phyloP scores from a whole-genome alignment of 495 filamentous ascomycete species.

The Penicillium macrosclerotiorum region DNA sequence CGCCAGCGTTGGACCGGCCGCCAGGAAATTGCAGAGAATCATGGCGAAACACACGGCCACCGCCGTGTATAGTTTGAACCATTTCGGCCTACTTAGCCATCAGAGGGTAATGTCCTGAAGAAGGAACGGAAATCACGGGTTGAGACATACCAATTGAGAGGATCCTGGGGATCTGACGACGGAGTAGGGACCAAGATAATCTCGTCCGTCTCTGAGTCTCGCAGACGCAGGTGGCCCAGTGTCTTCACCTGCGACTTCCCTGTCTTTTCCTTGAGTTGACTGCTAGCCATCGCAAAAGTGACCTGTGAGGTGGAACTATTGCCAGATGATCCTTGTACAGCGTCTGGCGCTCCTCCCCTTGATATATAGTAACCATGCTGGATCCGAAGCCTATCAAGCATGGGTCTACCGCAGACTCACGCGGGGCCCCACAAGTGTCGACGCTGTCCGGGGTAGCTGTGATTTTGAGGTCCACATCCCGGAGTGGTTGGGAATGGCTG shows the following conservation, averaged over 20 bases:
- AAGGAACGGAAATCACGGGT: not conserved
- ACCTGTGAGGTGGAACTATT: not conserved
- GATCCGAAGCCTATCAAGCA: no score
- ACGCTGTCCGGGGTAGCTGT: not conserved
- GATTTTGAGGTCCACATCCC: constrained; percentile 3
- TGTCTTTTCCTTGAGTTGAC: not conserved
- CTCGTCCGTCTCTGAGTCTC: constrained; percentile 45
- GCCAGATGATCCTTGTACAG: not conserved
- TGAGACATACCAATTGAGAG: constrained; percentile 34
- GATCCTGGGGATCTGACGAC: constrained; percentile 28
- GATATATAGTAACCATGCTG: not conserved
- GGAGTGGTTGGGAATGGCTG: not conserved
- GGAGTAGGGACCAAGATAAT: constrained; percentile 29
- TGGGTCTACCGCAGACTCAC: no score
- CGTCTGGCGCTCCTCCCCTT: not conserved
- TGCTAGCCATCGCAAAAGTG: not conserved
- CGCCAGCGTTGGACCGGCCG: constrained; percentile 53
- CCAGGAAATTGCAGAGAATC: constrained; percentile 55
- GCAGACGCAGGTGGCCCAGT: constrained; percentile 48
- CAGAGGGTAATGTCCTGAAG: constrained; percentile 22
- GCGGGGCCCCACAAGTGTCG: no score
- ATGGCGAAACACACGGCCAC: constrained; percentile 49
- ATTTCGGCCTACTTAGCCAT: constrained; percentile 36
- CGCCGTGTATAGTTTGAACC: constrained; percentile 49
- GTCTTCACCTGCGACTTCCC: constrained; percentile 7